Percentiles rank a stretch among this genome's conserved stretches.
phyloP scores from a whole-genome alignment of 2,329 filamentous ascomycete genomes.

The Calycina marina region DNA sequence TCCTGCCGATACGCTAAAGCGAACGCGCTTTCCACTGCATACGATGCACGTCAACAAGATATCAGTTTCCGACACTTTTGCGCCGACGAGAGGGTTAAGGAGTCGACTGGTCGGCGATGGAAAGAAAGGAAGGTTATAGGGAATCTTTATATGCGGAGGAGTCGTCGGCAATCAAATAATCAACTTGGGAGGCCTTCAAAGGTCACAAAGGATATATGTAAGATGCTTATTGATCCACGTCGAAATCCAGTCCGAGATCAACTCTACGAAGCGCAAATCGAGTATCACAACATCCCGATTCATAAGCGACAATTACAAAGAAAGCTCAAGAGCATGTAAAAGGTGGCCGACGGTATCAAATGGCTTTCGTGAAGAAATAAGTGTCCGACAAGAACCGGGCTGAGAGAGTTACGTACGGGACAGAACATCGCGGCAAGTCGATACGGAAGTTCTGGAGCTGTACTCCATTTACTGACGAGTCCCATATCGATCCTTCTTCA shows the following conservation, averaged over 20 bases:
- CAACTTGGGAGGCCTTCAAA: slow-evolving; percentile 1
- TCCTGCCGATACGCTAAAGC: neutral
- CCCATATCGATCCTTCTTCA: slow-evolving; percentile 4
- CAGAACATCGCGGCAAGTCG: neutral
- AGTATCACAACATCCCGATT: slow-evolving; percentile 1
- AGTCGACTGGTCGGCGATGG: neutral
- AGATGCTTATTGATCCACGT: neutral
- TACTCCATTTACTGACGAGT: slow-evolving; percentile 6
- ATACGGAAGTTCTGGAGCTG: neutral
- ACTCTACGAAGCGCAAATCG: slow-evolving; percentile 4
- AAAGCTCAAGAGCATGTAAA: slow-evolving; percentile 1
- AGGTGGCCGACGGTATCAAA: neutral
- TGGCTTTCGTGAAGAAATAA: neutral
- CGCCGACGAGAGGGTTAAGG: neutral
- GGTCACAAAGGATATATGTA: slow-evolving; percentile 1
- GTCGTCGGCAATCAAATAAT: too few species aligned
- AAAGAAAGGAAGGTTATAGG: neutral
- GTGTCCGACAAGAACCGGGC: neutral
- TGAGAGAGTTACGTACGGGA: too few species aligned
- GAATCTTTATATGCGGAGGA: too few species aligned
- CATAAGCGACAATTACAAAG: slow-evolving; percentile 1
- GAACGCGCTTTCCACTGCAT: neutral
- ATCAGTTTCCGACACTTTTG: neutral
- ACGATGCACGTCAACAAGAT: neutral
- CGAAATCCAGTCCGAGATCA: slow-evolving; percentile 3